Evolutionary conservation across 129 eudicot species (phyloP).

Genomic region (Tagetes patula): DNA sequence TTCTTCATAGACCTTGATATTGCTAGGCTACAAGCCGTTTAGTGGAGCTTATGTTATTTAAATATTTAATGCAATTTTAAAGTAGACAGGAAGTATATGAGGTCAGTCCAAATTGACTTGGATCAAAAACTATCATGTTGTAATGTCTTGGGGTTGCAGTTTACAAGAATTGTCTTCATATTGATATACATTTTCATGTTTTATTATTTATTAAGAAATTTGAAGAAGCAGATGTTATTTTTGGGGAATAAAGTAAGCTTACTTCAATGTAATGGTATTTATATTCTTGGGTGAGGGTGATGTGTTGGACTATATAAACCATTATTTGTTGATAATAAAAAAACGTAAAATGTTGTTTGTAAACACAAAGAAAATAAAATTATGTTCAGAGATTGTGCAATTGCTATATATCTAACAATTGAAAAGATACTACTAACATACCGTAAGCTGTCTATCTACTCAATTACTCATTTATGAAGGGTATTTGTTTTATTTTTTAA

Average conservation of each 20-base stretch:
- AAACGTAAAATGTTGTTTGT: background rate
- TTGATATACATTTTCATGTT: background rate
- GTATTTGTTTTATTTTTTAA: background rate
- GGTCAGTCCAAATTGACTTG: background rate
- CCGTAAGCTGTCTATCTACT: background rate
- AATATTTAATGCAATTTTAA: background rate
- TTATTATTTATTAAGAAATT: too few relatives aligned
- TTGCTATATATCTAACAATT: background rate
- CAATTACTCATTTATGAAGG: background rate
- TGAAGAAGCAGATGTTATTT: background rate
- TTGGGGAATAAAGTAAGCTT: too few relatives aligned
- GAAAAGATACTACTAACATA: background rate
- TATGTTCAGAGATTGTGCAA: background rate
- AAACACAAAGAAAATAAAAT: background rate
- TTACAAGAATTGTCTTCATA: background rate
- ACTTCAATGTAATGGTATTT: too few relatives aligned
- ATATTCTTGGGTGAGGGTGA: too few relatives aligned
- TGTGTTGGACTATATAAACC: too few relatives aligned
- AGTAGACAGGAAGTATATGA: background rate
- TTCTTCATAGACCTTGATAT: too few relatives aligned
- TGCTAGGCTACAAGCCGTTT: too few relatives aligned
- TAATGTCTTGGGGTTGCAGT: background rate
- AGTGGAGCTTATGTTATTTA: too few relatives aligned
- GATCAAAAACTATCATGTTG: too few relatives aligned
- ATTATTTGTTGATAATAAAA: background rate